A percentile compares a stretch with the other conserved stretches of the same genome.
phyloP scores from a whole-genome alignment of 2,329 filamentous ascomycete species.

The Sclerotinia borealis region DNA sequence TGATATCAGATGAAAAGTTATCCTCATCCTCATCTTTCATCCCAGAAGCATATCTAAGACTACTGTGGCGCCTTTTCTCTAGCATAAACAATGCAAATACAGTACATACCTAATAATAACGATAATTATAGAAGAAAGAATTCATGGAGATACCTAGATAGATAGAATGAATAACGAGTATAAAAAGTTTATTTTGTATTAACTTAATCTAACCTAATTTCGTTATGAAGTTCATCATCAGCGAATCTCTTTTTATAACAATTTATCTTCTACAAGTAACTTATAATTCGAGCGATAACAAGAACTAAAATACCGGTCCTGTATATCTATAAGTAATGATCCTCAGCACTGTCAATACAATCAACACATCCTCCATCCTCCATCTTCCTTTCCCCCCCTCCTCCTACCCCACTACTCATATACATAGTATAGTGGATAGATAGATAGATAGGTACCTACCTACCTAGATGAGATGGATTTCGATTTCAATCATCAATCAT shows the following conservation, averaged over 20 bases:
- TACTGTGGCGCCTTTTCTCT: not conserved
- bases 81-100: not conserved
- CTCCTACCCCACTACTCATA: not conserved
- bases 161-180: too few species aligned
- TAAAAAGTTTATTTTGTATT: too few species aligned
- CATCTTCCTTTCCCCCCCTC: too few species aligned
- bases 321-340: not conserved
- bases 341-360: too few species aligned
- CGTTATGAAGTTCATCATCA: not conserved
- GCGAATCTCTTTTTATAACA: not conserved
- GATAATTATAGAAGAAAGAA: too few species aligned
- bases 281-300: not conserved
- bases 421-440: not conserved
- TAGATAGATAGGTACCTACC: too few species aligned
- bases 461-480: not conserved
- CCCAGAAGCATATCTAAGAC: not conserved
- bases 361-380: constrained; percentile 3
- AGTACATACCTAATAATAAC: too few species aligned
- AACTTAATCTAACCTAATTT: not conserved
- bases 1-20: not conserved
- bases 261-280: not conserved
- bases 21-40: too few species aligned
- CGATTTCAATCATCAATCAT: too few species aligned
- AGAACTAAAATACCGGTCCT: not conserved
- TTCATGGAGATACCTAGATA: not conserved